phyloP scores from a whole-genome alignment of 192 early-diverging fungal genomes.

The Coemansia sp. region DNA sequence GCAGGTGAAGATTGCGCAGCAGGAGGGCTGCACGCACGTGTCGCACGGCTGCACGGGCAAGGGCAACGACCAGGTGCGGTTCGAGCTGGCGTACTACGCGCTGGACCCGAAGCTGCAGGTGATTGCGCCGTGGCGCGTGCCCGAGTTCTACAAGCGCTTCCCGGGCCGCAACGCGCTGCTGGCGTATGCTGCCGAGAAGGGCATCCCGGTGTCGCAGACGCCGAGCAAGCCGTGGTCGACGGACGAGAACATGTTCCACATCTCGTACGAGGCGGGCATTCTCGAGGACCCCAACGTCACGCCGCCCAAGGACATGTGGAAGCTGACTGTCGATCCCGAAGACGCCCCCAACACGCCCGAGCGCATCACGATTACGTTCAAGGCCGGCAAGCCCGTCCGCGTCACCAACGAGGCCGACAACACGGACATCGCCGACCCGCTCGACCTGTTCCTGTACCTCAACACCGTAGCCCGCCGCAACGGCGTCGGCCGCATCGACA shows the following conservation, averaged over 20 bases:
- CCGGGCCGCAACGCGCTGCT: slow-evolving; percentile 88
- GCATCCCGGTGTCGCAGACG: slow-evolving; percentile 94
- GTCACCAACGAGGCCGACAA: slow-evolving; percentile 81
- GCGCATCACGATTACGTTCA: slow-evolving; percentile 88
- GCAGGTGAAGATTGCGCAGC: slow-evolving; percentile 89
- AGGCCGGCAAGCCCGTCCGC: slow-evolving; percentile 83
- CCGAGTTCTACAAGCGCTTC: slow-evolving; percentile 95
- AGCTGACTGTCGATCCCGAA: slow-evolving; percentile 95
- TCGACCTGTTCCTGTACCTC: slow-evolving; percentile 93
- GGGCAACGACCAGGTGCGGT: slow-evolving; percentile 99
- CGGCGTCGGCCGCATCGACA: slow-evolving; percentile 97
- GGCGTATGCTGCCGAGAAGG: slow-evolving; percentile 86
- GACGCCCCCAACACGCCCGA: slow-evolving; percentile 95
- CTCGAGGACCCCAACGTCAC: slow-evolving; percentile 94
- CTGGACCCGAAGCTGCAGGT: slow-evolving; percentile 91
- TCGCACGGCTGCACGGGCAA: slow-evolving; percentile 99
- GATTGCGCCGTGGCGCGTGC: slow-evolving; percentile 96
- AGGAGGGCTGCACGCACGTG: slow-evolving; percentile 93
- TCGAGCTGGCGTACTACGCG: slow-evolving; percentile 98
- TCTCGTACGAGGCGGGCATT: slow-evolving; percentile 97
- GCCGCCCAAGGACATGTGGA: slow-evolving; percentile 99
- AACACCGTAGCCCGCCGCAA: slow-evolving; percentile 95
- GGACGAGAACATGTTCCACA: slow-evolving; percentile 99
- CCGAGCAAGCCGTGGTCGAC: slow-evolving; percentile 98
- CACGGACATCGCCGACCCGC: slow-evolving; percentile 63